phyloP scores from a whole-genome alignment of 176 grass and related monocot genomes.

The Oryza punctata region DNA sequence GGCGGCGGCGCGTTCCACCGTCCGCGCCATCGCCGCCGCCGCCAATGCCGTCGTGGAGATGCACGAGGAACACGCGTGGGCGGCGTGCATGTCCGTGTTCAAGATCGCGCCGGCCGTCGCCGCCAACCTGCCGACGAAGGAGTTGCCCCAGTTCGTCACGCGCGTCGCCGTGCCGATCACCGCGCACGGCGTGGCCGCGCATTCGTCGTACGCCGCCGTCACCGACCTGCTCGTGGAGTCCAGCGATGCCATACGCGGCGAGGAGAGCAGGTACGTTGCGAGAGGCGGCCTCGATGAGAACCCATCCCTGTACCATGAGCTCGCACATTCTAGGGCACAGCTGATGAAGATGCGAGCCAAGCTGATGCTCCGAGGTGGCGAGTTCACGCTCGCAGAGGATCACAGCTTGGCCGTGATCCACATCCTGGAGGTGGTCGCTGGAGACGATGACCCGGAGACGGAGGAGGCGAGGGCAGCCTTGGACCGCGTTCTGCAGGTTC shows the following conservation, averaged over 20 bases:
- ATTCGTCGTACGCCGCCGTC: conserved; percentile 34
- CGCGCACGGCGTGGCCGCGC: conserved; percentile 1
- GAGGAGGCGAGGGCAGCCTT: conserved; percentile 14
- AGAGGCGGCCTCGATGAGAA: conserved; percentile 5
- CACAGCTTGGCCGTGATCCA: conserved; percentile 44
- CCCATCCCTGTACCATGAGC: conserved; percentile 34
- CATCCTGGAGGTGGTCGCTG: conserved; percentile 64
- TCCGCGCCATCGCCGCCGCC: conserved; percentile 26
- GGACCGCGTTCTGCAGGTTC: conserved; percentile 14
- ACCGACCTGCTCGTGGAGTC: conserved; percentile 55
- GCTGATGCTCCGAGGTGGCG: conserved; percentile 52
- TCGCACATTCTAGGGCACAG: conserved; percentile 37
- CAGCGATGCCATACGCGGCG: conserved; percentile 31
- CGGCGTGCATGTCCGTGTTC: conserved; percentile 57
- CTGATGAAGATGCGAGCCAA: conserved; percentile 53
- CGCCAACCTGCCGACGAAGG: conserved; percentile 21
- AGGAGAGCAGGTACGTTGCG: conserved; percentile 38
- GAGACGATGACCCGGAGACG: conserved; percentile 49
- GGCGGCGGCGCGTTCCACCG: background rate
- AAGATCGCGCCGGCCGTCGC: conserved; percentile 18
- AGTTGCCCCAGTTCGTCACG: conserved; percentile 47
- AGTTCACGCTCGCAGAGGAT: conserved; percentile 42
- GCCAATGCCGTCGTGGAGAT: background rate
- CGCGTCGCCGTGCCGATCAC: conserved; percentile 36
- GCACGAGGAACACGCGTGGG: conserved; percentile 50